phyloP scores from a whole-genome alignment of 78 protist genomes.

The Dictyostelium intermedium region DNA sequence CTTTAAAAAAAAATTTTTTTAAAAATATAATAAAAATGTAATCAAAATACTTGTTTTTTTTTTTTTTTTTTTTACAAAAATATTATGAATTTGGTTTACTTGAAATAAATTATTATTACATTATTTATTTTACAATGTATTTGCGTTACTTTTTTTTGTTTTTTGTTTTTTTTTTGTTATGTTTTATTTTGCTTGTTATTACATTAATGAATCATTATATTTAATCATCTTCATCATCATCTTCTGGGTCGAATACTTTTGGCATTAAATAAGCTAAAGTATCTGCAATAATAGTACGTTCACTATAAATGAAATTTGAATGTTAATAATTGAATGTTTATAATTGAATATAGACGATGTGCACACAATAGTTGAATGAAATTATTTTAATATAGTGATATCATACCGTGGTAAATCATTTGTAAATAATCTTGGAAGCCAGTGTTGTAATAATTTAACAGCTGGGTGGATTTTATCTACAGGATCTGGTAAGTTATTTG shows the following conservation, averaged over 20 bases:
- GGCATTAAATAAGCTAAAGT: constrained; percentile 41
- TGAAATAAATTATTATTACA: not conserved
- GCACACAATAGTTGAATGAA: not conserved
- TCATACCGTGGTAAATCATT: constrained; percentile 62
- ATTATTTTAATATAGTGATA: not conserved
- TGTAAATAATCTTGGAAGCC: constrained; percentile 60
- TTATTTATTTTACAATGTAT: too few relatives aligned
- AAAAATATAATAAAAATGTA: too few relatives aligned
- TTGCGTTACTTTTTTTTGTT: not conserved
- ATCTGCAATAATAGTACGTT: constrained; percentile 57
- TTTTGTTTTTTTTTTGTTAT: too few relatives aligned
- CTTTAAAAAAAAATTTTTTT: too few relatives aligned
- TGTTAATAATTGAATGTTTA: constrained; percentile 12
- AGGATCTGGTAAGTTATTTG: constrained; percentile 41
- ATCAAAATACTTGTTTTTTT: too few relatives aligned
- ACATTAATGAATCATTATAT: not conserved
- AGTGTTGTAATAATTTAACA: constrained; percentile 37
- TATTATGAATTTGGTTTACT: too few relatives aligned
- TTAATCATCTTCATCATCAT: constrained; percentile 64
- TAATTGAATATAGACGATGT: too few relatives aligned
- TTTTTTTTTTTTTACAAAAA: too few relatives aligned
- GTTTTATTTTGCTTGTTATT: not conserved
- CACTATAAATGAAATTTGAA: not conserved
- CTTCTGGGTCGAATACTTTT: constrained; percentile 68
- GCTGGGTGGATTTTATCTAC: constrained; percentile 30